Base-by-base conservation (phyloP, 2,329 filamentous ascomycete genomes). In the Penicillium olsonii region DNA sequence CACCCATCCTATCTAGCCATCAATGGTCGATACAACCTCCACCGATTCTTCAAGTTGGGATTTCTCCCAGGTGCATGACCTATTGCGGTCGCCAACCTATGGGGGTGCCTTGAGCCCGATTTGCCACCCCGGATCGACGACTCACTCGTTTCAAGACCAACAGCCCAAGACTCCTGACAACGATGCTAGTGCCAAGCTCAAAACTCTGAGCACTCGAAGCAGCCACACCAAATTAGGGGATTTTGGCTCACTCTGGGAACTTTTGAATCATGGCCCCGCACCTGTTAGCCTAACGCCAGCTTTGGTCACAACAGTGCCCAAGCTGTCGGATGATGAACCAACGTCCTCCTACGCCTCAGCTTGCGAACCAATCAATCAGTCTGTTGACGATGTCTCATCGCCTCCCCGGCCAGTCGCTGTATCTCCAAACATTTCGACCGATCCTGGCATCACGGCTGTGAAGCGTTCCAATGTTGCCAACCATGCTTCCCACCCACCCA, bases 41-140 rank as follows among this genome's bases (percentile, higher is more conserved):
- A 45, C 56, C 48, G 57, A 62, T 45, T 52, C 56, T 49, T 67
- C 67, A 33, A 63, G 65, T 45, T 78, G 75, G 75, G 75, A 77
- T 63, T 73, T 78, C 50, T 64, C 67, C 56, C 67, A 70, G 57
- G 75, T 73, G 54, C 70, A 75, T 54, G 66, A 71, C 53, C 68
- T 78, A 40, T 66, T 77, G 7, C 62, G 67, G 41, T 71, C 68
- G 12, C 67, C 70, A 17, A 60, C 60, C 8, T 53, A 55, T 20
- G 38, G 50, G 48, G 39, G 51, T 37, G 47, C 38, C 24, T 48
- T 59, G 34, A 24, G 24, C 34, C 24, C 42, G 26, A 29, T 27
- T 54, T 39, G 48, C 41, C 52, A 52, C 53, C 22, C 39, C 42
- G 48, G 61, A 45, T 37, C 39, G 26, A 19, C 38, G 34, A 39